Conservation (phyloP, 2,329 filamentous ascomycete genomes). For the Mollisia scopiformis region DNA sequence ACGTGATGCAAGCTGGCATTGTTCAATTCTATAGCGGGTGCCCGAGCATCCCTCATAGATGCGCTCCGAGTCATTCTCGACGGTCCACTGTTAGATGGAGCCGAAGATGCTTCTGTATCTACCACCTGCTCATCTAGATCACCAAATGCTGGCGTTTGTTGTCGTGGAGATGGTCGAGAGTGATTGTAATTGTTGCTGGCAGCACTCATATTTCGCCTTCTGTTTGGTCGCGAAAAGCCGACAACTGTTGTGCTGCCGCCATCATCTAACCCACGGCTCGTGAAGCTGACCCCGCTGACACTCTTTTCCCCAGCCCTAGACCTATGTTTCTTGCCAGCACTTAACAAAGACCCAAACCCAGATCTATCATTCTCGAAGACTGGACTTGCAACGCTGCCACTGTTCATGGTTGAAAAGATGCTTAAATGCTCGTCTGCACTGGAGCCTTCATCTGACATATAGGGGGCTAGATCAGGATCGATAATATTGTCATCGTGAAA, state of each 20-base stretch:
- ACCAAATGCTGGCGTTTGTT: slow-evolving; percentile 46
- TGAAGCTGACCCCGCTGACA: slow-evolving; percentile 69
- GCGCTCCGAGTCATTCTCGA: slow-evolving; percentile 73
- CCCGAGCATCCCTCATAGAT: slow-evolving; percentile 75
- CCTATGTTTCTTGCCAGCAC: slow-evolving; percentile 75
- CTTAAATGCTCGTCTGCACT: slow-evolving; percentile 92
- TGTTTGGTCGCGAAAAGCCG: slow-evolving; percentile 61
- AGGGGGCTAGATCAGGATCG: slow-evolving; percentile 91
- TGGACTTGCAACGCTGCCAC: slow-evolving; percentile 62
- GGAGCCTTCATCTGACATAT: slow-evolving; percentile 92
- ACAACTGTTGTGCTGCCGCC: slow-evolving; percentile 59
- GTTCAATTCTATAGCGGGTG: slow-evolving; percentile 82
- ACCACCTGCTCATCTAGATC: slow-evolving; percentile 35
- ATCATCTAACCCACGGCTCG: slow-evolving; percentile 68
- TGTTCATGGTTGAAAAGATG: slow-evolving; percentile 77
- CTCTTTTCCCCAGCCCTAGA: slow-evolving; percentile 74
- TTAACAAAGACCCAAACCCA: slow-evolving; percentile 72
- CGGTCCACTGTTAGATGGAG: slow-evolving; percentile 26
- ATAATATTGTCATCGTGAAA: slow-evolving; percentile 99
- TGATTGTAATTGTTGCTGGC: slow-evolving; percentile 72
- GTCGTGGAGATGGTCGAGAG: slow-evolving; percentile 71
- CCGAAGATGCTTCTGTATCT: slow-evolving; percentile 23
- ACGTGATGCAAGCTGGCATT: slow-evolving; percentile 88
- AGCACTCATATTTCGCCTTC: slow-evolving; percentile 82
- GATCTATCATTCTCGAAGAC: slow-evolving; percentile 74